Base-by-base conservation (phyloP, 345 rosid genomes). In the Eutrema heterophyllum region DNA sequence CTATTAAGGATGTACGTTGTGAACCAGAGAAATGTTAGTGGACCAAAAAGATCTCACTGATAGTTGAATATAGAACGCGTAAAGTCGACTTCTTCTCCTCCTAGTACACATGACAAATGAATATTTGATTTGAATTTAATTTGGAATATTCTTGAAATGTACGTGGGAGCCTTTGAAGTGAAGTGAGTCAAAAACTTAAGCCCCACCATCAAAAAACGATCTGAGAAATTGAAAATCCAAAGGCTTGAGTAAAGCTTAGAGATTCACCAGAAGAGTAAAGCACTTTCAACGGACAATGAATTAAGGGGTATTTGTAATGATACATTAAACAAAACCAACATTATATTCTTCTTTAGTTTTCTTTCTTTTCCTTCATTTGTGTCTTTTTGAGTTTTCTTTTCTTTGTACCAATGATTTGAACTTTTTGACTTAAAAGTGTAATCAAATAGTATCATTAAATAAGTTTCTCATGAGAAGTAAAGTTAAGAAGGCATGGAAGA, bases 201-300 rank as follows among this genome's bases (percentile, higher is more conserved):
- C 62, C 67, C 73, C 64, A 74, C 78, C 78, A 50, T 67, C 61
- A 59, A 50, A 74, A 50, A 74, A 21, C 2, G 27, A 74, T 67
- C 38, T 13, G 16, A 50, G 7, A 50, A 30, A 50, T 11, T 58
- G 16, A 67, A 74, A 49, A 59, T 52, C 5, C 59, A 65, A 73
- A 64, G 33, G 56, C 35, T 64, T 36, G 35, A 66, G 5, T 41
- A 73, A 64, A 54, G 71, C 49, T 55, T 55, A 44, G 9, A 57
- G 78, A 74, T 74, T 49, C 72, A 74, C 10, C 45, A 56, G 51
- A 73, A 65, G 60, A 16, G 36, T 48, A 39, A 48, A 67, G 60
- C 78, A 74, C 60, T 74, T 57, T 74, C 78, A 48, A 74, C 16
- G 72, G 72, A 74, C 72, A 39, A 67, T 27, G 78, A 49, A 49